These are phyloP conservation scores for Lactarius indigo DNA, from an alignment of 768 basidiomycete genomes.

Conservation along the genomic window DNA sequence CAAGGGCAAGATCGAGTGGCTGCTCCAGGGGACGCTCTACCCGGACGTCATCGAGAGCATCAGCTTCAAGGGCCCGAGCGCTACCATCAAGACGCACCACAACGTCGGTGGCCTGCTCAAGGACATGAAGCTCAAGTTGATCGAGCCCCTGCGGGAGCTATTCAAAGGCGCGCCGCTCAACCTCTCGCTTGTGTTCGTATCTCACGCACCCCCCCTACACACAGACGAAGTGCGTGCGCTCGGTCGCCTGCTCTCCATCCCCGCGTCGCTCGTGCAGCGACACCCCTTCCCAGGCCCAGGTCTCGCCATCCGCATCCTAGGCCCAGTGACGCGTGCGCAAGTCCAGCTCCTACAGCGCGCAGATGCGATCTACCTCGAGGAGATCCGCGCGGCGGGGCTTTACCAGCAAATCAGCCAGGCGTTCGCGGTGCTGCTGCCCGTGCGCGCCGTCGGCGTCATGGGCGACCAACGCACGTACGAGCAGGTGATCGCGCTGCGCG, in stretches of 20 bases:
- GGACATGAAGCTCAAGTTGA: slow-evolving; percentile 98
- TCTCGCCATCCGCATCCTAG: slow-evolving; percentile 95
- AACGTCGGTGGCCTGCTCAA: slow-evolving; percentile 95
- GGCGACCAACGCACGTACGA: slow-evolving; percentile 96
- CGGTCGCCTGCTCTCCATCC: slow-evolving; percentile 87
- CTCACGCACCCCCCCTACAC: too few species aligned
- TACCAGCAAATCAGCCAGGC: slow-evolving; percentile 96
- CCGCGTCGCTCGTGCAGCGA: slow-evolving; percentile 87
- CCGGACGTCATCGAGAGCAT: slow-evolving; percentile 99
- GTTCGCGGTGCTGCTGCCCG: slow-evolving; percentile 93
- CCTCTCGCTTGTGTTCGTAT: too few species aligned
- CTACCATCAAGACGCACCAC: slow-evolving; percentile 99
- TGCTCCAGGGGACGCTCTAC: slow-evolving; percentile 96
- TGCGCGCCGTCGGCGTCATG: slow-evolving; percentile 97
- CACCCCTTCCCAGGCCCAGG: slow-evolving; percentile 99
- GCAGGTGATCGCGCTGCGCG: slow-evolving; percentile 93
- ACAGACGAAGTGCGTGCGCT: slow-evolving; percentile 93
- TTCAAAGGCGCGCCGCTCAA: slow-evolving; percentile 76
- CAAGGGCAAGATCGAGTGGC: slow-evolving; percentile 94
- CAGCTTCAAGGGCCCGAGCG: slow-evolving; percentile 98
- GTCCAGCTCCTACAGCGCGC: slow-evolving; percentile 89
- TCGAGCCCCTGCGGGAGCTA: slow-evolving; percentile 93
- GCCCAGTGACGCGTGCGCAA: slow-evolving; percentile 91
- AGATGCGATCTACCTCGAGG: slow-evolving; percentile 95
- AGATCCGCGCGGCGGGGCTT: slow-evolving; percentile 88